Evolutionary conservation across 768 basidiomycete species (phyloP).

Genomic region (Auriscalpium vulgare): DNA sequence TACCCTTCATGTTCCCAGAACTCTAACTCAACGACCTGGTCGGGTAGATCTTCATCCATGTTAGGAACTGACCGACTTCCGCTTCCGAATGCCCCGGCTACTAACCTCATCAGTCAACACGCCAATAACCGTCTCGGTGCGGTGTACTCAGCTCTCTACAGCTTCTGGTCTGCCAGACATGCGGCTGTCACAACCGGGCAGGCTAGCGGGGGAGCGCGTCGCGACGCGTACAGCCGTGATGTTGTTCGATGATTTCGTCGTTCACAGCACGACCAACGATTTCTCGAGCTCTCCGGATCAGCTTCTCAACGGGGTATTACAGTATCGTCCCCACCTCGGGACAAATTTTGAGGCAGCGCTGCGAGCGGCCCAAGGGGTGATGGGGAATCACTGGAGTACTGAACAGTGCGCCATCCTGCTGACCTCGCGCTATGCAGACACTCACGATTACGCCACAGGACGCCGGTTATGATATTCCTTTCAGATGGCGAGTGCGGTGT

Average conservation of each 20-base stretch:
- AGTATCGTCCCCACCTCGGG: constrained; percentile 23
- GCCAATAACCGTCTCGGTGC: constrained; percentile 52
- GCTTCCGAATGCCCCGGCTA: constrained; percentile 32
- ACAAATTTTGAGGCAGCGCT: constrained; percentile 41
- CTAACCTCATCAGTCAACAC: constrained; percentile 29
- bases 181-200: constrained; percentile 21
- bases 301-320: constrained; percentile 32
- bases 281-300: constrained; percentile 37
- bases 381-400: constrained; percentile 41
- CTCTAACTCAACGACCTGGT: too few species aligned
- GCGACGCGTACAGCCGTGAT: constrained; percentile 53
- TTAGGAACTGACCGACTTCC: constrained; percentile 30
- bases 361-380: constrained; percentile 24
- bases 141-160: constrained; percentile 45
- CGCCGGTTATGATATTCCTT: too few species aligned
- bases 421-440: too few species aligned
- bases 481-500: too few species aligned
- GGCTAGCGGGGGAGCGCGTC: constrained; percentile 16
- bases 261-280: constrained; percentile 33
- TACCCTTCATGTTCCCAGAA: too few species aligned
- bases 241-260: constrained; percentile 30
- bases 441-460: too few species aligned
- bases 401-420: constrained; percentile 33
- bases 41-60: constrained; percentile 47
- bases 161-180: constrained; percentile 48